Evolutionary conservation across 768 basidiomycete genomes (phyloP).

Genomic region (Tubosaeta sp.): DNA sequence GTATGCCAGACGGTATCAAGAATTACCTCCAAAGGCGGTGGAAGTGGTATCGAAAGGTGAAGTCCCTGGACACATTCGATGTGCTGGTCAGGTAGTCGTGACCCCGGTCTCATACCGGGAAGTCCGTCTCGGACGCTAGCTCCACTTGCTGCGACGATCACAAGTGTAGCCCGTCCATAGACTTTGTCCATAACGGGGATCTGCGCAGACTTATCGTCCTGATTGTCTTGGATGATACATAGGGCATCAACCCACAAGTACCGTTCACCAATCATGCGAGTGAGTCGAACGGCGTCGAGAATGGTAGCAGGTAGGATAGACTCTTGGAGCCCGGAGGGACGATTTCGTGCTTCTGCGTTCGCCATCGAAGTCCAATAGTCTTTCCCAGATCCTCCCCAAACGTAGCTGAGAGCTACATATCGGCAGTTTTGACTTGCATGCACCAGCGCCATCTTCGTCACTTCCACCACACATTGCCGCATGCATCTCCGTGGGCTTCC

Average conservation of each 20-base stretch:
- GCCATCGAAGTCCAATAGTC: conserved; percentile 7
- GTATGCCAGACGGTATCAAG: conserved; percentile 13
- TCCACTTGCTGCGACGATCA: conserved; percentile 19
- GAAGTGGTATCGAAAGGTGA: conserved; percentile 18
- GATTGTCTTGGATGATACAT: conserved; percentile 22
- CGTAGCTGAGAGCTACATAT: conserved; percentile 16
- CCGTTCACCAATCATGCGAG: conserved; percentile 16
- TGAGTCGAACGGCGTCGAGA: conserved; percentile 16
- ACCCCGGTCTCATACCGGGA: conserved; percentile 10
- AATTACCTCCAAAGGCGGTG: conserved; percentile 5
- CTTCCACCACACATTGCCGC: conserved; percentile 11
- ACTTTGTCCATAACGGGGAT: conserved; percentile 17
- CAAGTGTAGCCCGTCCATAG: conserved; percentile 15
- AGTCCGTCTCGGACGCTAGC: conserved; percentile 6
- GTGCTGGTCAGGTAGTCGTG: conserved; percentile 12
- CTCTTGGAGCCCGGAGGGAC: conserved; percentile 1
- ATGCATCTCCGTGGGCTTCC: conserved; percentile 11
- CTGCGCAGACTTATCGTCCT: conserved; percentile 15
- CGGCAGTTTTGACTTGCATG: conserved; percentile 4
- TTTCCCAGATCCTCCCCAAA: conserved; percentile 10
- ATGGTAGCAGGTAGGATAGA: conserved; percentile 16
- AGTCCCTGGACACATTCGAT: conserved; percentile 19
- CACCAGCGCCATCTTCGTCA: conserved; percentile 11
- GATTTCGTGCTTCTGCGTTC: conserved; percentile 2
- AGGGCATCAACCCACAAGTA: conserved; percentile 25